phyloP scores from a whole-genome alignment of 1,284 basidiomycete species.

The Inonotus obliquus region DNA sequence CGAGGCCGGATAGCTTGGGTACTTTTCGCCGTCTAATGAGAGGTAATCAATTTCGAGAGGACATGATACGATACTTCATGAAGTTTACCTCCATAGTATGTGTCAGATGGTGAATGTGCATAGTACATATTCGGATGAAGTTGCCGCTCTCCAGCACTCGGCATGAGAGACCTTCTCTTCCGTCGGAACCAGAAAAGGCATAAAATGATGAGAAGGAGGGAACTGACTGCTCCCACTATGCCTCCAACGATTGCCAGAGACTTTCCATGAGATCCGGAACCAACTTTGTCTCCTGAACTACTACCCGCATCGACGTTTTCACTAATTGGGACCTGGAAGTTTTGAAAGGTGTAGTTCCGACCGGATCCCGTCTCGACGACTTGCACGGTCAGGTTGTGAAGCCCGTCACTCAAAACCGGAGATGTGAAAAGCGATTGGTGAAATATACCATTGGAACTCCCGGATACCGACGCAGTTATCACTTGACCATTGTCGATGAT shows the following conservation, averaged over 20 bases:
- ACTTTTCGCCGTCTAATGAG: not conserved
- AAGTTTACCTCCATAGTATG: not conserved
- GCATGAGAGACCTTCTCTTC: not conserved
- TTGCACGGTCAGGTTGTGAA: constrained; percentile 7
- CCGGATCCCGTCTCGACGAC: constrained; percentile 4
- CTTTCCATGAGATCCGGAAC: not conserved
- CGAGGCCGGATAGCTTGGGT: not conserved
- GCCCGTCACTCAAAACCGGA: not conserved
- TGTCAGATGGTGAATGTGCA: not conserved
- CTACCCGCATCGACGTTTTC: not conserved
- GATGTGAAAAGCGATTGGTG: constrained; percentile 6
- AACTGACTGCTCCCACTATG: not conserved
- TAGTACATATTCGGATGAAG: constrained; percentile 1
- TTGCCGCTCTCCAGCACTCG: not conserved
- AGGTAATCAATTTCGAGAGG: not conserved
- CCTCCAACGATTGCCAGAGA: not conserved
- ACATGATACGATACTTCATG: not conserved
- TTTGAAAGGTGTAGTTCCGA: constrained; percentile 12
- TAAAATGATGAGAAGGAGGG: not conserved
- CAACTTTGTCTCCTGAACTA: not conserved
- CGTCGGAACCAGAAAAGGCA: not conserved
- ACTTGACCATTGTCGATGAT: constrained; percentile 4
- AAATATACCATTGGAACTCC: not conserved
- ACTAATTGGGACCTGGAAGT: not conserved
- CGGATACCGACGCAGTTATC: not conserved